These are phyloP conservation scores for Raffaelea deltoideospora DNA, from an alignment of 2,329 filamentous ascomycete species.

Conservation along the genomic window DNA sequence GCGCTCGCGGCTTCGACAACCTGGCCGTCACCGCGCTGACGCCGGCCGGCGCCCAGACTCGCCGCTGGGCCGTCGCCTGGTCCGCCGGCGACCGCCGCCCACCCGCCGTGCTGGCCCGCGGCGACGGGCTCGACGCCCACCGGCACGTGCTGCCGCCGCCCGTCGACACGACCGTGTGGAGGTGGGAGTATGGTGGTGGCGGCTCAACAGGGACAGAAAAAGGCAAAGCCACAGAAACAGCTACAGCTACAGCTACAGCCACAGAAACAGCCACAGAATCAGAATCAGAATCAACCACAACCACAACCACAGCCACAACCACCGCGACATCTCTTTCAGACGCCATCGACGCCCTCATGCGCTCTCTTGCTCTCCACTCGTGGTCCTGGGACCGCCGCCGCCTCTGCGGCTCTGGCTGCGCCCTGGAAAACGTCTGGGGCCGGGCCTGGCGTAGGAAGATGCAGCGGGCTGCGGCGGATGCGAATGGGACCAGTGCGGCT, in stretches of 20 bases:
- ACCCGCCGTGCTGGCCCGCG: slow-evolving; percentile 26
- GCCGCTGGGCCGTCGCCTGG: slow-evolving; percentile 81
- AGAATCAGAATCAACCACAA: neutral
- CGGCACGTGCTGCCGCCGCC: slow-evolving; percentile 25
- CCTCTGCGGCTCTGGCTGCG: slow-evolving; percentile 44
- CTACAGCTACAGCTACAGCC: slow-evolving; percentile 14
- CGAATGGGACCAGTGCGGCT: neutral
- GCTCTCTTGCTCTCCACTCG: slow-evolving; percentile 36
- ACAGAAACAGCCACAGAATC: too few species aligned
- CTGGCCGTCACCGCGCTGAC: slow-evolving; percentile 71
- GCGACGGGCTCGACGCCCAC: slow-evolving; percentile 19
- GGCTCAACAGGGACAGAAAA: neutral
- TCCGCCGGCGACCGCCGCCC: slow-evolving; percentile 60
- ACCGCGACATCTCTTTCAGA: too few species aligned
- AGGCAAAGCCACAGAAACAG: neutral
- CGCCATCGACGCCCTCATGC: slow-evolving; percentile 29
- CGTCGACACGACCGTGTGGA: slow-evolving; percentile 27
- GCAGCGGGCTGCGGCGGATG: slow-evolving; percentile 17
- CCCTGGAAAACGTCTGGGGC: slow-evolving; percentile 63
- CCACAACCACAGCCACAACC: slow-evolving; percentile 18
- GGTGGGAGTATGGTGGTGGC: slow-evolving; percentile 28
- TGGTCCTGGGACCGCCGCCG: slow-evolving; percentile 48
- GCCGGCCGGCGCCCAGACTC: slow-evolving; percentile 56
- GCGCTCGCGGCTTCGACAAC: slow-evolving; percentile 45
- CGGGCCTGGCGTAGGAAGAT: slow-evolving; percentile 53